Evolutionary conservation across 1,284 basidiomycete genomes (phyloP).

Genomic region (Laetiporus sulphureus): DNA sequence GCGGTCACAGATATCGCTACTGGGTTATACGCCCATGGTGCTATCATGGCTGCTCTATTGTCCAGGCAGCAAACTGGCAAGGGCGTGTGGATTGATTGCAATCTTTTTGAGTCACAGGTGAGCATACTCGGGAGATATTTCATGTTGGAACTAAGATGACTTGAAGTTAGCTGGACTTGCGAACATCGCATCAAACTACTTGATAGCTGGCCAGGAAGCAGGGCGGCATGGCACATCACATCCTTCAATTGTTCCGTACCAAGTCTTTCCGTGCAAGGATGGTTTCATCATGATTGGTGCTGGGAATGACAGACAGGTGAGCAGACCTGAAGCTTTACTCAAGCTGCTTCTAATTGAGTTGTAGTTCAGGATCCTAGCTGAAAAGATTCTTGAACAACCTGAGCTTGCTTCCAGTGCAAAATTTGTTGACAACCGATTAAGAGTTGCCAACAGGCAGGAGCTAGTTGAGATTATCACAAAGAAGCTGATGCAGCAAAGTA

Average conservation of each 20-base stretch:
- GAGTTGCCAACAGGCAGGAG: slow-evolving; percentile 73
- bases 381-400: slow-evolving; percentile 53
- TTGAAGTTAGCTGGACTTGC: slow-evolving; percentile 81
- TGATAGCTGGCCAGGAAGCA: slow-evolving; percentile 83
- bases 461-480: slow-evolving; percentile 71
- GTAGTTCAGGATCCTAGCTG: slow-evolving; percentile 64
- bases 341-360: neutral
- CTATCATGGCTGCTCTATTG: slow-evolving; percentile 85
- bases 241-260: slow-evolving; percentile 88
- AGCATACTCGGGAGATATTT: no score
- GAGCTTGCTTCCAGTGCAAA: slow-evolving; percentile 50
- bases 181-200: slow-evolving; percentile 92
- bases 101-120: slow-evolving; percentile 83
- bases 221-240: slow-evolving; percentile 89
- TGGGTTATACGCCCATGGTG: slow-evolving; percentile 90
- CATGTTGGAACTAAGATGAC: no score
- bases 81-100: slow-evolving; percentile 88
- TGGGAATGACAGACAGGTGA: slow-evolving; percentile 84
- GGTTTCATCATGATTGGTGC: slow-evolving; percentile 94
- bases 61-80: slow-evolving; percentile 81
- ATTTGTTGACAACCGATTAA: slow-evolving; percentile 68
- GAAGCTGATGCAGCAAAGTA: slow-evolving; percentile 48
- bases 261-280: slow-evolving; percentile 85
- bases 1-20: slow-evolving; percentile 90
- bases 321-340: neutral